These are phyloP conservation scores for Serendipita sp. DNA, from an alignment of 768 basidiomycete species.

Conservation along the genomic window DNA sequence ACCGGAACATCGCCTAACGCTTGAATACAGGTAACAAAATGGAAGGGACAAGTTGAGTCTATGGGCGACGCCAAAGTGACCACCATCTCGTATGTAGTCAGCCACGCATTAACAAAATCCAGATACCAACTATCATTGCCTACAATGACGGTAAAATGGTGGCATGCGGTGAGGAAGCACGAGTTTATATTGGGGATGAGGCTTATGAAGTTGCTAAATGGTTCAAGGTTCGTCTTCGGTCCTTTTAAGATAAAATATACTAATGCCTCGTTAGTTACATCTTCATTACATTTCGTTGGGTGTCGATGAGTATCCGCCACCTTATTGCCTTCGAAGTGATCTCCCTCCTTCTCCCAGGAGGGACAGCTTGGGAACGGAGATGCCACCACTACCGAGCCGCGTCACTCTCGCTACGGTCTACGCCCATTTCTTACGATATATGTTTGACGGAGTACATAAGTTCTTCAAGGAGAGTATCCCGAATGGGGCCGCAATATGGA, in stretches of 20 bases:
- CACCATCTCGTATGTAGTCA: not conserved
- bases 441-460: not conserved
- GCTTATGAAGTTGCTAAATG: constrained; percentile 1
- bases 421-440: constrained; percentile 2
- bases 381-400: constrained; percentile 1
- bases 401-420: constrained; percentile 5
- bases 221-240: constrained; percentile 2
- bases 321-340: no score
- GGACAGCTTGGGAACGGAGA: not conserved
- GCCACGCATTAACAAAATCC: not conserved
- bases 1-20: no score
- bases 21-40: not conserved
- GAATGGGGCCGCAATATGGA: constrained; percentile 2
- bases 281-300: constrained; percentile 6
- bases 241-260: not conserved
- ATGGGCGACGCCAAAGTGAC: not conserved
- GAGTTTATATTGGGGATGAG: not conserved
- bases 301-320: no score
- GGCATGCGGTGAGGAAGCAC: constrained; percentile 5
- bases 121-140: constrained; percentile 3
- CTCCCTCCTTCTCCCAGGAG: not conserved
- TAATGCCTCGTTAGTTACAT: not conserved
- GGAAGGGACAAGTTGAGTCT: constrained; percentile 2
- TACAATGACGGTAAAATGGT: not conserved
- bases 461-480: not conserved